Conservation (phyloP, 441 rosid genomes). For the Syzygium syzygioides region DNA sequence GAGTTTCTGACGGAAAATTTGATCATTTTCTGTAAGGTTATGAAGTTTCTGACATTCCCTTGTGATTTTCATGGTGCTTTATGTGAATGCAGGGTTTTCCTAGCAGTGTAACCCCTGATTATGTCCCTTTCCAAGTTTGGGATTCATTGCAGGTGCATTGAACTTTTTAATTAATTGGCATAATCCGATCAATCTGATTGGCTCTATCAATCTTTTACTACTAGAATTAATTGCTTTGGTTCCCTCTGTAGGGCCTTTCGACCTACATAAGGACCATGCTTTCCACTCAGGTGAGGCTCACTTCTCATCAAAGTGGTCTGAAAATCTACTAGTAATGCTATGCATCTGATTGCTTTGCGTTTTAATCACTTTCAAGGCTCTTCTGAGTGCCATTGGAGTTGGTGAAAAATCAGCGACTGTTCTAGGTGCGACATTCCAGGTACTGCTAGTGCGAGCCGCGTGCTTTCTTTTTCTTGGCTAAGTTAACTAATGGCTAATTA, state of each 20-base stretch:
- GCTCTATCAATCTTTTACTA: neutral
- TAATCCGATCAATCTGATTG: neutral
- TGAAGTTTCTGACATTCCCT: neutral
- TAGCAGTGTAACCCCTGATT: constrained; percentile 83
- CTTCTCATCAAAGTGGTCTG: constrained; percentile 11
- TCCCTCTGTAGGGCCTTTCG: constrained; percentile 57
- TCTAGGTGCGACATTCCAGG: constrained; percentile 97
- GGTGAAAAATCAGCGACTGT: constrained; percentile 98
- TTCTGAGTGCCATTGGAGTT: constrained; percentile 91
- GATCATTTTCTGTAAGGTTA: neutral
- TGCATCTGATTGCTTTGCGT: neutral
- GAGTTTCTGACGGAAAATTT: neutral
- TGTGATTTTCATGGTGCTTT: neutral
- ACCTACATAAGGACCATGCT: constrained; percentile 95
- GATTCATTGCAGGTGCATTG: constrained; percentile 77
- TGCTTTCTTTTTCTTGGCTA: neutral
- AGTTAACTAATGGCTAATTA: neutral
- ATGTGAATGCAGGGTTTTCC: constrained; percentile 66
- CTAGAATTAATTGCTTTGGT: neutral
- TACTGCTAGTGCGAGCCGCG: constrained; percentile 1
- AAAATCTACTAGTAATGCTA: neutral
- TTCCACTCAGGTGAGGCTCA: constrained; percentile 66
- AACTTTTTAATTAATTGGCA: neutral
- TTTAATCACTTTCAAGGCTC: constrained; percentile 45
- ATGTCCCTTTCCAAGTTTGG: constrained; percentile 86